These are phyloP conservation scores for Microcera coccophila DNA, from an alignment of 2,329 filamentous ascomycete genomes.

Conservation along the genomic window DNA sequence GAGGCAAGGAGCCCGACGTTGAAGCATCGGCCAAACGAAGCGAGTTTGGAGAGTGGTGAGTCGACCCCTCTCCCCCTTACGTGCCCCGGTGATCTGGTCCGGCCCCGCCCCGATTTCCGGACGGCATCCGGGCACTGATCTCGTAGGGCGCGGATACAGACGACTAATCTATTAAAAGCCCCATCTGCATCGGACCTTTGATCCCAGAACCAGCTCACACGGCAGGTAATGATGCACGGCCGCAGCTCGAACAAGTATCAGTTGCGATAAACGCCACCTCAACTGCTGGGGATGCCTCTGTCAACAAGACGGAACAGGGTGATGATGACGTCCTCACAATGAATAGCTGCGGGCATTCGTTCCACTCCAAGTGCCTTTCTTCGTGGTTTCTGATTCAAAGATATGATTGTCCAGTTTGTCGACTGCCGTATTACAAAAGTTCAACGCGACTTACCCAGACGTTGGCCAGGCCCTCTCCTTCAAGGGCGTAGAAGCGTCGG, in stretches of 20 bases:
- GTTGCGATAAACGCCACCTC: slow-evolving; percentile 6
- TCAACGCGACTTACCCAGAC: slow-evolving; percentile 8
- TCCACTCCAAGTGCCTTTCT: slow-evolving; percentile 38
- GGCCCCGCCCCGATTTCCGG: not conserved
- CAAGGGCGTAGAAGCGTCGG: no score
- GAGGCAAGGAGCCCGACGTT: slow-evolving; percentile 11
- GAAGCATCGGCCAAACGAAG: slow-evolving; percentile 15
- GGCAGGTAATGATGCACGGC: slow-evolving; percentile 12
- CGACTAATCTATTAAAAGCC: slow-evolving; percentile 18
- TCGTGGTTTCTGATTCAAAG: slow-evolving; percentile 37
- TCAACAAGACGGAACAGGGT: not conserved
- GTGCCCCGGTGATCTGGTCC: not conserved
- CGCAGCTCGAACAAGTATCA: slow-evolving; percentile 14
- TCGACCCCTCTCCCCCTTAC: not conserved
- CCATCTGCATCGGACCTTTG: slow-evolving; percentile 34
- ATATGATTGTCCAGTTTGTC: slow-evolving; percentile 39
- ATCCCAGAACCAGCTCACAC: slow-evolving; percentile 24
- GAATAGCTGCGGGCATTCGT: slow-evolving; percentile 36
- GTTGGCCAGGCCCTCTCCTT: no score
- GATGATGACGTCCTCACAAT: slow-evolving; percentile 35
- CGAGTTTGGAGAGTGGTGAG: slow-evolving; percentile 27
- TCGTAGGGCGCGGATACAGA: not conserved
- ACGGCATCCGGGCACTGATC: not conserved
- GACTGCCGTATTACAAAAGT: slow-evolving; percentile 31
- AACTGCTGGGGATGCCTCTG: not conserved